Percentiles rank a stretch among this genome's conserved stretches.
Evolutionary conservation across 1,139 yeast genomes (phyloP).

Genomic region (Geotrichum klebahnii): DNA sequence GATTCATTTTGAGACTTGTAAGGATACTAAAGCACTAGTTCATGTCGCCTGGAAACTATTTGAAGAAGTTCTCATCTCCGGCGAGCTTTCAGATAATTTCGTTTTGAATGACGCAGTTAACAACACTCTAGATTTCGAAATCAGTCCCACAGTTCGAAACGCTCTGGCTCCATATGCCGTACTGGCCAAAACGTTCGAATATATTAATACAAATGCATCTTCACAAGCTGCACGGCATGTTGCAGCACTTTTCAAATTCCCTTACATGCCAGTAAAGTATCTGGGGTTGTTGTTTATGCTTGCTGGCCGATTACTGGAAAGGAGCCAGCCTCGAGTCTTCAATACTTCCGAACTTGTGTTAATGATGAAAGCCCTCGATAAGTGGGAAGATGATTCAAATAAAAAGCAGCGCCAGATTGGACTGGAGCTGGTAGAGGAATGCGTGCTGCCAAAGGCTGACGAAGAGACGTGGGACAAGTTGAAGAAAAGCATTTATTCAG

Average conservation of each 20-base stretch:
- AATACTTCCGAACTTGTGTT: constrained; percentile 44
- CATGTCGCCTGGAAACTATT: constrained; percentile 50
- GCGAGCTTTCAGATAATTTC: constrained; percentile 31
- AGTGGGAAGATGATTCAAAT: constrained; percentile 41
- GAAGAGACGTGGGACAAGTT: constrained; percentile 1
- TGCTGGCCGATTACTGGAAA: constrained; percentile 30
- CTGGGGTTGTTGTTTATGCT: constrained; percentile 41
- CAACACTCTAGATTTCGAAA: constrained; percentile 23
- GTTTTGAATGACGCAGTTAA: constrained; percentile 33
- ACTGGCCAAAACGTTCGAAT: constrained; percentile 48
- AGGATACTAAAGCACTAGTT: constrained; percentile 47
- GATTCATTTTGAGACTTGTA: constrained; percentile 62
- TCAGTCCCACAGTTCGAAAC: constrained; percentile 58
- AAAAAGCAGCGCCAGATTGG: constrained; percentile 8
- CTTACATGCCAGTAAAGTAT: constrained; percentile 58
- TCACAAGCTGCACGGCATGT: constrained; percentile 42
- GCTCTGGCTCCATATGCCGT: constrained; percentile 72
- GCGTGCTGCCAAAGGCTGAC: constrained; percentile 10
- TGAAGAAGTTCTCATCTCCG: constrained; percentile 56
- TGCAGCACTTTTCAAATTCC: constrained; percentile 57
- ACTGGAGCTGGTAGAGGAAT: constrained; percentile 12
- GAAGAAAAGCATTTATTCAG: constrained; percentile 6
- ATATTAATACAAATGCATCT: constrained; percentile 32
- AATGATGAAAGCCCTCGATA: constrained; percentile 49
- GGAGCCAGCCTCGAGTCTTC: constrained; percentile 26